These are phyloP conservation scores for Starmerella sp. DNA, from an alignment of 805 yeast genomes.

Conservation along the genomic window DNA sequence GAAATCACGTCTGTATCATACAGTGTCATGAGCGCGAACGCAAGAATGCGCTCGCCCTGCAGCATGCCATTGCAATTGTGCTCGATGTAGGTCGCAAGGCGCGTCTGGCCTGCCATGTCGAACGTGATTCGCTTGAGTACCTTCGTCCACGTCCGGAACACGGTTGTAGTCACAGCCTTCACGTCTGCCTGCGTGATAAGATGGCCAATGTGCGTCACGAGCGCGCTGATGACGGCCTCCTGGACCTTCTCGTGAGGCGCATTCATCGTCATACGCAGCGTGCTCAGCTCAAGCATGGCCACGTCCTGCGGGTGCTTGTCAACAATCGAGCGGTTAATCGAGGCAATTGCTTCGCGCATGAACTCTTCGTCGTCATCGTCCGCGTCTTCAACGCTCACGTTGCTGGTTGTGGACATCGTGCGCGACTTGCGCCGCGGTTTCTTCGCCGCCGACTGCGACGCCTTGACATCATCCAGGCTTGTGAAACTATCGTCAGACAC, in stretches of 20 bases:
- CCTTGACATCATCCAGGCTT: constrained; percentile 15
- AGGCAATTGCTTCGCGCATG: constrained; percentile 80
- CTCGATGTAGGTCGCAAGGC: constrained; percentile 44
- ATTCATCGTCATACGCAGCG: constrained; percentile 94
- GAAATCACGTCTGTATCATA: constrained; percentile 75
- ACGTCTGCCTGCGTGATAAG: constrained; percentile 66
- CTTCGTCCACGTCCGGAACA: constrained; percentile 72
- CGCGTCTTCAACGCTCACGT: constrained; percentile 35
- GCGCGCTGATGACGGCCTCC: constrained; percentile 62
- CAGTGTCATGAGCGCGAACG: constrained; percentile 45
- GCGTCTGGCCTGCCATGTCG: constrained; percentile 65
- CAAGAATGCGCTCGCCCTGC: constrained; percentile 37
- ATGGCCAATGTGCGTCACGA: constrained; percentile 57
- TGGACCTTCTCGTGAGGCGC: constrained; percentile 91
- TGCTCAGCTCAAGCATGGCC: constrained; percentile 82
- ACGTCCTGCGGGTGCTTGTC: constrained; percentile 89
- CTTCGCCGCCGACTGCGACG: not conserved
- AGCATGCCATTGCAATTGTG: constrained; percentile 33
- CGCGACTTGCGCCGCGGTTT: constrained; percentile 20
- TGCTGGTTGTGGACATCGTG: constrained; percentile 22
- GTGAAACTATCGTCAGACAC: constrained; percentile 28
- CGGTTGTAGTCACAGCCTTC: constrained; percentile 63
- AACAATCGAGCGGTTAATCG: constrained; percentile 82
- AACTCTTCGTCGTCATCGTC: constrained; percentile 56
- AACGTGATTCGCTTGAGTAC: constrained; percentile 77